These are phyloP conservation scores for Ettlia oleoabundans DNA, from an alignment of 139 green algal genomes.

Conservation along the genomic window DNA sequence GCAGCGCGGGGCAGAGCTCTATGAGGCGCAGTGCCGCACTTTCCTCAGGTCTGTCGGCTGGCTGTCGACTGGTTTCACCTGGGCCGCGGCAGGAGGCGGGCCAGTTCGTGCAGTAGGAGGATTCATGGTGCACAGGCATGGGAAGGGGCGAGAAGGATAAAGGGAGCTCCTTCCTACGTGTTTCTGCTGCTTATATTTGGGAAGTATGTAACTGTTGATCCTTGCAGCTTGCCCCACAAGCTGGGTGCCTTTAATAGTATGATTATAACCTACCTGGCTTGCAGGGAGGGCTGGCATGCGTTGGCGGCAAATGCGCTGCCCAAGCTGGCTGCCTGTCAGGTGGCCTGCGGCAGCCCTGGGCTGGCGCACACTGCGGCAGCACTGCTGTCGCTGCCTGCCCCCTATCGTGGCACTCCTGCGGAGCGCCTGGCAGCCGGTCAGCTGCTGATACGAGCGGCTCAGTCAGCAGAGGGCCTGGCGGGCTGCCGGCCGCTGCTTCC, in stretches of 20 bases:
- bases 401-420: background rate
- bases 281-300: conserved; percentile 61
- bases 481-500: background rate
- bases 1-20: conserved; percentile 19
- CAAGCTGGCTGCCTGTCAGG: conserved; percentile 55
- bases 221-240: too few species aligned
- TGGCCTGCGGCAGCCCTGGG: background rate
- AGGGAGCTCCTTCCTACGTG: too few species aligned
- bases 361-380: conserved; percentile 39
- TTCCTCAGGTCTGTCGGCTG: too few species aligned
- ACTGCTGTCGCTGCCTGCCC: conserved; percentile 28
- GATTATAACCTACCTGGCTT: too few species aligned
- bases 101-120: too few species aligned
- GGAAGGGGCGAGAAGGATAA: too few species aligned
- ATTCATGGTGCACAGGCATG: too few species aligned
- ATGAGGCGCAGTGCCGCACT: conserved; percentile 34
- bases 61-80: too few species aligned
- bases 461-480: background rate
- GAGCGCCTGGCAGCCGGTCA: conserved; percentile 4
- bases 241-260: too few species aligned
- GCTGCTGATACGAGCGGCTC: conserved; percentile 23
- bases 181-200: too few species aligned
- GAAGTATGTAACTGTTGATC: too few species aligned
- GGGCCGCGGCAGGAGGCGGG: too few species aligned
- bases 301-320: conserved; percentile 49